Evolutionary conservation across 768 basidiomycete species (phyloP).

Genomic region (Myochromella boudieri): DNA sequence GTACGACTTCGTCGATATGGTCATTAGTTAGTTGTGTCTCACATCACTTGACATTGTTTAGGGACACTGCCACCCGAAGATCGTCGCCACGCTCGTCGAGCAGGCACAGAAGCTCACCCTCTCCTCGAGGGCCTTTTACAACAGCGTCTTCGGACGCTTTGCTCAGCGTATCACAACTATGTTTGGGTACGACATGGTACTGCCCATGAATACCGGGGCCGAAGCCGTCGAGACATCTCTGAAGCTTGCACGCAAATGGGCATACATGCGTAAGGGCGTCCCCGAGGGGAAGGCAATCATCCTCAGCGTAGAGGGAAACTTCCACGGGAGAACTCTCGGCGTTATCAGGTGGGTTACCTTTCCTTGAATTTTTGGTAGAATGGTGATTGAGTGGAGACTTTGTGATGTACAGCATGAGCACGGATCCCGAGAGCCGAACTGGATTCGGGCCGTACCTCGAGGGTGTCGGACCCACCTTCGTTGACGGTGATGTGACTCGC

Average conservation of each 20-base stretch:
- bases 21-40: slow-evolving; percentile 4
- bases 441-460: slow-evolving; percentile 93
- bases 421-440: slow-evolving; percentile 83
- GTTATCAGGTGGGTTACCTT: slow-evolving; percentile 64
- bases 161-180: slow-evolving; percentile 79
- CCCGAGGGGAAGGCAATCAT: slow-evolving; percentile 82
- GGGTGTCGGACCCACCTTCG: slow-evolving; percentile 78
- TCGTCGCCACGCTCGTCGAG: slow-evolving; percentile 74
- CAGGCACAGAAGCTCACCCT: slow-evolving; percentile 92
- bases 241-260: slow-evolving; percentile 97
- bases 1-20: slow-evolving; percentile 35
- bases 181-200: slow-evolving; percentile 92
- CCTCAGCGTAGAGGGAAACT: slow-evolving; percentile 85
- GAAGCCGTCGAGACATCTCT: slow-evolving; percentile 98
- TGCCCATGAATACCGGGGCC: slow-evolving; percentile 99
- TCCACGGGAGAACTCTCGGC: slow-evolving; percentile 92
- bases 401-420: slow-evolving; percentile 70
- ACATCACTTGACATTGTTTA: slow-evolving; percentile 21
- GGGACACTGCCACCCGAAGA: slow-evolving; percentile 92
- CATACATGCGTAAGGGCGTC: slow-evolving; percentile 84
- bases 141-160: slow-evolving; percentile 87
- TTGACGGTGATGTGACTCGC: slow-evolving; percentile 48
- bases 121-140: slow-evolving; percentile 96
- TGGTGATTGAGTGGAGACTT: slow-evolving; percentile 12
- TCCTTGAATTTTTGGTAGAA: background rate